Evolutionary conservation across 2,329 filamentous ascomycete species (phyloP), one percentile per base, ranked within the genome.

Genomic region (Fusarium liriodendri): DNA sequence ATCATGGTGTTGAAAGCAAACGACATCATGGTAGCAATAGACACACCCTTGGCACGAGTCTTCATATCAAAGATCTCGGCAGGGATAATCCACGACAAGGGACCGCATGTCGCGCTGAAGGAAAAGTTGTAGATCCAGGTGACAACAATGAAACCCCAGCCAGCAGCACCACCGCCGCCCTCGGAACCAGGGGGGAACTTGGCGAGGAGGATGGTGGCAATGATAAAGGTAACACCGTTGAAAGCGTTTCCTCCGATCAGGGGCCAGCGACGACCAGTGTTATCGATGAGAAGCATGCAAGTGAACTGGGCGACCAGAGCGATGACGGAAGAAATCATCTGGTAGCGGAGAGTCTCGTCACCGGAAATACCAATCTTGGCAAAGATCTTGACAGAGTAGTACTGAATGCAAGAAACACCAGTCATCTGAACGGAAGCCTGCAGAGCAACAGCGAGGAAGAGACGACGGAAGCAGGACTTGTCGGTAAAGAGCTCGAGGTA

Each of bases 61-160:
- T 91, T 89, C 3, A 92, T 95, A 81, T 95, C 93, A 82, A 95
- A 95, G 45, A 94, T 92, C 79, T 94, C 92, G 59, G 92, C 91
- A 0, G 89, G 89, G 69, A 91, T 90, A 74, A 89, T 88, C 87
- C 82, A 88, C 0, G 81, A 83, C 1, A 95, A 83, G 0, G 93
- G 92, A 25, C 93, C 93, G 68, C 91, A 93, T 3, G 92, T 92
- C 37, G 88, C 87, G 5, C 88, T 92, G 86, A 94, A 95, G 47
- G 87, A 92, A 84, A 95, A 93, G 83, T 95, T 95, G 86, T 94
- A 95, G 2, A 94, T 80, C 93, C 93, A 95, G 1, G 93, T 95
- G 76, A 89, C 87, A 47, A 70, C 78, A 70, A 95, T 95, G 82
- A 95, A 96, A 1, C 90, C 92, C 91, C 92, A 94, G 8, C 87